Evolutionary conservation across 345 rosid species (phyloP).

Genomic region (Psidium guajava): DNA sequence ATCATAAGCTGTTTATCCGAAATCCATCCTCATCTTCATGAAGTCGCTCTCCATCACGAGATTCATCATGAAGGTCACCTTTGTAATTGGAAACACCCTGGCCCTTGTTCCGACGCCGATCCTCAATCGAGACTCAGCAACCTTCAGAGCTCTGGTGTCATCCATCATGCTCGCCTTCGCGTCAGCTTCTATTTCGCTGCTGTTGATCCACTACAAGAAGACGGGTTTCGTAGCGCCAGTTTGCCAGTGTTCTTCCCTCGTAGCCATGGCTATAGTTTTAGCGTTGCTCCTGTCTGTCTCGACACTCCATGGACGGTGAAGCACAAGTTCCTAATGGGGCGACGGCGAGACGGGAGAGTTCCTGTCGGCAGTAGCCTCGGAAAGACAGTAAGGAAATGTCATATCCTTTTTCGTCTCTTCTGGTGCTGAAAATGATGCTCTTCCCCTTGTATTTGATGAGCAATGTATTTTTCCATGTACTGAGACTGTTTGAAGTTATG

Average conservation of each 20-base stretch:
- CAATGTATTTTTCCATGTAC: too few relatives aligned
- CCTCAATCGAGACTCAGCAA: neutral
- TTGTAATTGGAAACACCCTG: neutral
- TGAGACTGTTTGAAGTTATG: too few relatives aligned
- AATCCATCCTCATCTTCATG: too few relatives aligned
- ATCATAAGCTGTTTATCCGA: too few relatives aligned
- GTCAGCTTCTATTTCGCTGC: neutral
- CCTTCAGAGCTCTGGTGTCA: neutral
- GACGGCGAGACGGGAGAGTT: too few relatives aligned
- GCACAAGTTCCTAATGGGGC: neutral
- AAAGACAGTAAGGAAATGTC: too few relatives aligned
- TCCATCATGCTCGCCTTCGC: neutral
- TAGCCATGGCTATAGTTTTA: neutral
- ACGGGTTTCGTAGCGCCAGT: neutral
- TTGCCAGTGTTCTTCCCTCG: neutral
- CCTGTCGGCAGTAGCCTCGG: too few relatives aligned
- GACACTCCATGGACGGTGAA: neutral
- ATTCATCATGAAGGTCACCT: neutral
- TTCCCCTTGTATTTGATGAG: too few relatives aligned
- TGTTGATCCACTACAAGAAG: neutral
- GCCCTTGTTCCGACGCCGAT: neutral
- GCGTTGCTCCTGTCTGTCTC: neutral
- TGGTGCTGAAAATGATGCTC: too few relatives aligned
- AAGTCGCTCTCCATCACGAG: too few relatives aligned
- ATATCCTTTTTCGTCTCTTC: too few relatives aligned